Evolutionary conservation across 768 basidiomycete species (phyloP).

Genomic region (Lactifluus pinguis): DNA sequence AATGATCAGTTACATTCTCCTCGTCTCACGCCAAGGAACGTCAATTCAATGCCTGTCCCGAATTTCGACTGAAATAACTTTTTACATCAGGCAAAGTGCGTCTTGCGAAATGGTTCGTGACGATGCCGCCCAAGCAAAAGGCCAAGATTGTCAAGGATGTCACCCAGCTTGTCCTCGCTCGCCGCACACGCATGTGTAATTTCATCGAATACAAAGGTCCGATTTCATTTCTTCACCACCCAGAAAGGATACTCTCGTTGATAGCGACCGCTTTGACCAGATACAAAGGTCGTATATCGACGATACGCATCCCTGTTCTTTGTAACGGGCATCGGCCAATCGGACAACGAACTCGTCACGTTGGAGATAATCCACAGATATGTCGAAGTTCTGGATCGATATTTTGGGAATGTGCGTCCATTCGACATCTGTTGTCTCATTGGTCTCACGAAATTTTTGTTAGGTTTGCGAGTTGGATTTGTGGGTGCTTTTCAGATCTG

Average conservation of each 20-base stretch:
- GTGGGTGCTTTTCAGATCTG: conserved; percentile 34
- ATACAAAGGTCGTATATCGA: conserved; percentile 85
- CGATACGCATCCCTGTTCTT: conserved; percentile 96
- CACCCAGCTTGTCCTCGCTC: conserved; percentile 82
- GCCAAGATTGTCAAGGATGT: conserved; percentile 93
- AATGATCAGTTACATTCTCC: conserved; percentile 90
- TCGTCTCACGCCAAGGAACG: conserved; percentile 84
- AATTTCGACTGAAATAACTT: neutral
- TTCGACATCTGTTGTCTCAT: neutral
- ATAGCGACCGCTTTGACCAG: conserved; percentile 27
- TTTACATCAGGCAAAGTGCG: conserved; percentile 70
- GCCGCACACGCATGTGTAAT: conserved; percentile 90
- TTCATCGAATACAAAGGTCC: conserved; percentile 93
- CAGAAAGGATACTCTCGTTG: neutral
- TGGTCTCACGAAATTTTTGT: neutral
- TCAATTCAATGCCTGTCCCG: neutral
- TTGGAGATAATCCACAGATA: conserved; percentile 93
- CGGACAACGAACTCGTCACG: conserved; percentile 87
- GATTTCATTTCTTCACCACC: conserved; percentile 18
- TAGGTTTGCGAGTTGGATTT: conserved; percentile 92
- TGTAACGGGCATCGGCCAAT: conserved; percentile 72
- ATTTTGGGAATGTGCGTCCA: conserved; percentile 76
- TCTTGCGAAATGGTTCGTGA: conserved; percentile 92
- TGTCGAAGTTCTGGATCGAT: conserved; percentile 78
- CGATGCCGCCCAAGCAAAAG: conserved; percentile 72